Conservation (phyloP, 2,329 filamentous ascomycete species). For the Bretziella fagacearum region DNA sequence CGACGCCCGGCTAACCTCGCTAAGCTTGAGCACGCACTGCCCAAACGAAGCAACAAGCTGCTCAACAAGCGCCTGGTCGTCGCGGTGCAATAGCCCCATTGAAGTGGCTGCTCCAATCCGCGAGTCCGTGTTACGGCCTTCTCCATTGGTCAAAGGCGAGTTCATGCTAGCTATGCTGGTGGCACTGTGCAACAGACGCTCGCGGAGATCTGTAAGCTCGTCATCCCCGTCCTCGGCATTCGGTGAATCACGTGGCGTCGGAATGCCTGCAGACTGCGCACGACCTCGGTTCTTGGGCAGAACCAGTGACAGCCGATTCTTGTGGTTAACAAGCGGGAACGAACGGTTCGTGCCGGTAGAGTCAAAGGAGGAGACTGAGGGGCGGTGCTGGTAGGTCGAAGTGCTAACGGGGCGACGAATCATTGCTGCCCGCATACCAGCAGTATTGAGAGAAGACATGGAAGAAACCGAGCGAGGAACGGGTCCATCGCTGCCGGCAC, state of each 20-base stretch:
- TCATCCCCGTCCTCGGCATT: slow-evolving; percentile 32
- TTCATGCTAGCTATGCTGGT: slow-evolving; percentile 20
- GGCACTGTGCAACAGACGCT: slow-evolving; percentile 5
- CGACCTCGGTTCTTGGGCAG: slow-evolving; percentile 3
- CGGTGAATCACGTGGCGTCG: slow-evolving; percentile 33
- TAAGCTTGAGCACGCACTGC: slow-evolving; percentile 40
- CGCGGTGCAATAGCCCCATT: slow-evolving; percentile 31
- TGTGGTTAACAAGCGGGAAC: slow-evolving; percentile 37
- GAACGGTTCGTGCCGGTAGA: slow-evolving; percentile 43
- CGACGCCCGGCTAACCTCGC: slow-evolving; percentile 35
- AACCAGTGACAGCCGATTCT: slow-evolving; percentile 25
- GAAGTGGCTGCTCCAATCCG: slow-evolving; percentile 19
- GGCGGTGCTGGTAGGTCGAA: slow-evolving; percentile 28
- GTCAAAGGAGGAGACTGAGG: slow-evolving; percentile 39
- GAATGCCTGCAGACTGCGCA: slow-evolving; percentile 23
- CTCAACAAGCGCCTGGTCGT: slow-evolving; percentile 45
- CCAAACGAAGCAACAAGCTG: slow-evolving; percentile 42
- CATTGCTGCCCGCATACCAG: slow-evolving; percentile 16
- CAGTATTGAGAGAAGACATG: slow-evolving; percentile 12
- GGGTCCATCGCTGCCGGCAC: slow-evolving; percentile 3
- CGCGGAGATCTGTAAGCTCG: slow-evolving; percentile 21
- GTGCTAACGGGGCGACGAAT: slow-evolving; percentile 29
- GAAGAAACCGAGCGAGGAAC: slow-evolving; percentile 10
- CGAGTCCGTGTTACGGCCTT: slow-evolving; percentile 18
- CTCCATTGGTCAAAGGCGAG: slow-evolving; percentile 27